Conservation (phyloP, 768 basidiomycete genomes). For the Fomitopsis serialis region DNA sequence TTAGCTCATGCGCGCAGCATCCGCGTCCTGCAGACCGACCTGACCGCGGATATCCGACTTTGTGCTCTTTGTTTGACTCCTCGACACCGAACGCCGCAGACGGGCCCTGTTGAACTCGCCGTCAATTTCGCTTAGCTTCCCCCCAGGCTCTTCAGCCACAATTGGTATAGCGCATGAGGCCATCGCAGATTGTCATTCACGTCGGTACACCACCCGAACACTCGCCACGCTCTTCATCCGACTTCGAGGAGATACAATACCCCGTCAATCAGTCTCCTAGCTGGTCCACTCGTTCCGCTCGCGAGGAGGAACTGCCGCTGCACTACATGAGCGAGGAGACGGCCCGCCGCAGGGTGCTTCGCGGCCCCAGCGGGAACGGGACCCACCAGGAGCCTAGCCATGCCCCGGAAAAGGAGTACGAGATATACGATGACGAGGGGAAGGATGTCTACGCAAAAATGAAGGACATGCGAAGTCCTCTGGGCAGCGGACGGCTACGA, state of each 20-base stretch:
- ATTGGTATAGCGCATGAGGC: conserved; percentile 12
- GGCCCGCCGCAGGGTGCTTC: conserved; percentile 40
- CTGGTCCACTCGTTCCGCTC: conserved; percentile 19
- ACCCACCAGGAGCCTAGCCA: conserved; percentile 20
- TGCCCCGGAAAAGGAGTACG: conserved; percentile 21
- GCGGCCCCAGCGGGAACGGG: conserved; percentile 28
- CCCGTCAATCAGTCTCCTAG: conserved; percentile 33
- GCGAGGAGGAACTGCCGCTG: conserved; percentile 42
- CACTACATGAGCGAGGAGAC: conserved; percentile 50
- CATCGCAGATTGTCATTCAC: conserved; percentile 63
- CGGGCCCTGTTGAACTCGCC: background rate
- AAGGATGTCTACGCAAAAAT: conserved; percentile 57
- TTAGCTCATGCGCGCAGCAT: background rate
- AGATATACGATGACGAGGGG: conserved; percentile 52
- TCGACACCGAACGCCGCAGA: background rate
- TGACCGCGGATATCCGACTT: background rate
- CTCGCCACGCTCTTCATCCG: conserved; percentile 49
- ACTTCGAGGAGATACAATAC: conserved; percentile 68
- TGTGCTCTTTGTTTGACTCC: too few species aligned
- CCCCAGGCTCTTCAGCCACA: background rate
- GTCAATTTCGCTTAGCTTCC: background rate
- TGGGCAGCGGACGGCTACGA: conserved; percentile 50
- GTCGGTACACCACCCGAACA: conserved; percentile 54
- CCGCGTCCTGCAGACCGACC: background rate
- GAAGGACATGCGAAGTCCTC: conserved; percentile 24